Conservation (phyloP, 495 filamentous ascomycete species). For the Xylaria scruposa region DNA sequence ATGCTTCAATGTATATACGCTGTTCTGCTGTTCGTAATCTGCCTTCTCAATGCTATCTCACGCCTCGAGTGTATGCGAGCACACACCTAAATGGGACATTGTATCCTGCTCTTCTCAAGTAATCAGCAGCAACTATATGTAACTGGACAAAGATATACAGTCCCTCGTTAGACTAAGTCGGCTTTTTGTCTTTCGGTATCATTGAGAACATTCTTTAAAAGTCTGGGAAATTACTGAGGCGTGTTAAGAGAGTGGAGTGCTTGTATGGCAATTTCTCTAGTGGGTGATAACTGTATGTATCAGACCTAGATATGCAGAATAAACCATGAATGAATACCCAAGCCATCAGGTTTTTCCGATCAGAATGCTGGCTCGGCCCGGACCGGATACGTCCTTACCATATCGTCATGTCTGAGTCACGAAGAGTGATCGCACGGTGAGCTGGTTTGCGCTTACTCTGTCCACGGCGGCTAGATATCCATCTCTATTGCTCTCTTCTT, state of each 20-base stretch:
- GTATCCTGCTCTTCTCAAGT: not conserved
- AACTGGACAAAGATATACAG: not conserved
- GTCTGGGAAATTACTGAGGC: no score
- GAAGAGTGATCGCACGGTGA: not conserved
- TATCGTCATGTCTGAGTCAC: not conserved
- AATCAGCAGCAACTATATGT: no score
- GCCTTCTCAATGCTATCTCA: not conserved
- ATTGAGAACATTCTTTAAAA: not conserved
- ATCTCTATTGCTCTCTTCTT: not conserved
- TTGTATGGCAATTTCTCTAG: not conserved
- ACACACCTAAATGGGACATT: not conserved
- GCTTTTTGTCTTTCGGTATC: not conserved
- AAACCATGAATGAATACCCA: not conserved
- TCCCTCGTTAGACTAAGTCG: no score
- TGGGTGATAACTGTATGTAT: no score
- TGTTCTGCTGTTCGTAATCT: no score
- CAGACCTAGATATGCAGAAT: not conserved
- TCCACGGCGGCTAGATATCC: not conserved
- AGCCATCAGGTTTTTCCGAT: not conserved
- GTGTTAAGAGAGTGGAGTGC: not conserved
- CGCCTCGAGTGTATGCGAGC: not conserved
- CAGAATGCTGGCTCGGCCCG: not conserved
- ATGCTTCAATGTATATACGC: no score
- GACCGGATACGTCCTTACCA: not conserved
- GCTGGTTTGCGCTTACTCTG: no score